phyloP scores from a whole-genome alignment of 2,329 filamentous ascomycete genomes.

The Leptographium lundbergii region DNA sequence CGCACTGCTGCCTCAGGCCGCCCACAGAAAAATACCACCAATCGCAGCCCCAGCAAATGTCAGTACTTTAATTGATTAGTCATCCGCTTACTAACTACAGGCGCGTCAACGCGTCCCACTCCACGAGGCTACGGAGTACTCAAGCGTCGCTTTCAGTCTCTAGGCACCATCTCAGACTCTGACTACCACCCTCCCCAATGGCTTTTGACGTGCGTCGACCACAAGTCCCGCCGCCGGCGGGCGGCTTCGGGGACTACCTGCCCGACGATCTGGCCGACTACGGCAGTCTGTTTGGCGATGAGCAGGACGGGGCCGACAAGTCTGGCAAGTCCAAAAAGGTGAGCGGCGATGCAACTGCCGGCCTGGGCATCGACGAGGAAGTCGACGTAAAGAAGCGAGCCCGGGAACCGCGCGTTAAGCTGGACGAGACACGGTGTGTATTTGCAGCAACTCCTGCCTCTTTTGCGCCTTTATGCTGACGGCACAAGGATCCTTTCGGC shows the following conservation, averaged over 20 bases:
- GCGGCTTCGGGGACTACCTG: conserved; percentile 68
- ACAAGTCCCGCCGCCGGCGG: conserved; percentile 14
- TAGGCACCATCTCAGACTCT: background rate
- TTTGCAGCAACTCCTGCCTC: too few relatives aligned
- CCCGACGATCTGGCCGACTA: conserved; percentile 33
- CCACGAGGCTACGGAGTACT: background rate
- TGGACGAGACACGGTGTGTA: conserved; percentile 63
- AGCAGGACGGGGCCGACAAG: conserved; percentile 22
- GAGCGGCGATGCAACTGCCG: conserved; percentile 36
- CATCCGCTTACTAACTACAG: background rate
- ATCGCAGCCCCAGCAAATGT: conserved; percentile 9
- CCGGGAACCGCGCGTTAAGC: conserved; percentile 61
- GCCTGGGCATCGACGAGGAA: conserved; percentile 74
- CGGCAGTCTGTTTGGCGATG: conserved; percentile 29
- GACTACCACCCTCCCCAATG: background rate
- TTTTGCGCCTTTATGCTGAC: background rate
- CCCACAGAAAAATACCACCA: conserved; percentile 1
- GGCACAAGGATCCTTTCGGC: conserved; percentile 61
- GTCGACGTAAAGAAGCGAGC: conserved; percentile 69
- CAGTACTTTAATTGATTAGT: conserved; percentile 8
- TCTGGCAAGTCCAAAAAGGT: conserved; percentile 27
- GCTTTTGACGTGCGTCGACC: background rate
- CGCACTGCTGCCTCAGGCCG: conserved; percentile 10
- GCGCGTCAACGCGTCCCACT: background rate
- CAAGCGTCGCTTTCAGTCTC: background rate